Conservation (phyloP, 2,329 filamentous ascomycete species). For the Aspergillus ochraceus region DNA sequence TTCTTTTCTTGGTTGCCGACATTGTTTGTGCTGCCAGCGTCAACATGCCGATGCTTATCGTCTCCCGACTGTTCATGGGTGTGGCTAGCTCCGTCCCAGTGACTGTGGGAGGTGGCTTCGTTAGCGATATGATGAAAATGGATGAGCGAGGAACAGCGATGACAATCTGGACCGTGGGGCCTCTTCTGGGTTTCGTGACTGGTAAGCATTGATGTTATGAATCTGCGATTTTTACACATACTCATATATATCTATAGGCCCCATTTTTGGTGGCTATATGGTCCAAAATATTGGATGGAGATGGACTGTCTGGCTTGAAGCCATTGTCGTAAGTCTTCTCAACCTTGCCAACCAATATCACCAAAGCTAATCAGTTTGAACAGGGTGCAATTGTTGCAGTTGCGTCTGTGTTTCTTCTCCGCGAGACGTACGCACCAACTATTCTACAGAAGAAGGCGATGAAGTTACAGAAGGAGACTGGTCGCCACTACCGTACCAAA, state of each 20-base stretch:
- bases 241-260: conserved; percentile 16
- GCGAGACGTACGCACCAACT: conserved; percentile 13
- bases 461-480: conserved; percentile 11
- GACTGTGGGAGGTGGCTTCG: conserved; percentile 52
- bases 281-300: conserved; percentile 46
- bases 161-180: conserved; percentile 51
- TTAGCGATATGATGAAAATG: conserved; percentile 53
- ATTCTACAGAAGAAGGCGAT: conserved; percentile 11
- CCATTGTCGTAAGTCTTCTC: conserved; percentile 42
- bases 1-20: conserved; percentile 61
- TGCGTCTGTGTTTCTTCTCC: conserved; percentile 10
- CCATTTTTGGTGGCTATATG: conserved; percentile 45
- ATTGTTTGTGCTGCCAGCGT: conserved; percentile 64
- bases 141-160: conserved; percentile 52
- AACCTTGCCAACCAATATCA: neutral
- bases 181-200: conserved; percentile 50
- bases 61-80: conserved; percentile 52
- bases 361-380: neutral
- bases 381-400: conserved; percentile 13
- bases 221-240: neutral
- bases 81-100: conserved; percentile 49
- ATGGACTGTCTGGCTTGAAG: conserved; percentile 54
- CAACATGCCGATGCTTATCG: conserved; percentile 53
- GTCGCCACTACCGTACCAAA: conserved; percentile 5
- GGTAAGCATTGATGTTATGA: conserved; percentile 26